A percentile compares a stretch with the other conserved stretches of the same genome.
Evolutionary conservation across 2,329 filamentous ascomycete species (phyloP).

Genomic region (Chalaropsis thielavioides): DNA sequence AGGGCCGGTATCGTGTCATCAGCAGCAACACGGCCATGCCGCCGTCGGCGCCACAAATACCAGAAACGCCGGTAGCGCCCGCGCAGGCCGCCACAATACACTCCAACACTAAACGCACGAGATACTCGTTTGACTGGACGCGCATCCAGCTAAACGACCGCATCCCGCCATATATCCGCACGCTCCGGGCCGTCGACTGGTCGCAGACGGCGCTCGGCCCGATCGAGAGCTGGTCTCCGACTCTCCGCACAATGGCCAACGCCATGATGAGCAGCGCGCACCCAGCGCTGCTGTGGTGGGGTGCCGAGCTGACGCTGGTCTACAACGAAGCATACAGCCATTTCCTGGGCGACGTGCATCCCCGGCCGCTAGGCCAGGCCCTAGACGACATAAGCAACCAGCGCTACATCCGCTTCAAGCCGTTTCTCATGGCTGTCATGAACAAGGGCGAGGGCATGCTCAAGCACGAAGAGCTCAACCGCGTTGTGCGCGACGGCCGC

Average conservation of each 20-base stretch:
- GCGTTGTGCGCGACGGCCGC: slow-evolving; percentile 53
- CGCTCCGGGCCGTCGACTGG: slow-evolving; percentile 62
- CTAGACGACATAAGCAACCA: slow-evolving; percentile 58
- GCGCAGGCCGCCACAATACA: slow-evolving; percentile 27
- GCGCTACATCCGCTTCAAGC: slow-evolving; percentile 57
- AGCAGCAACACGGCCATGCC: slow-evolving; percentile 35
- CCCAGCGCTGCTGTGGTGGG: slow-evolving; percentile 69
- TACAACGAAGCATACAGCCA: slow-evolving; percentile 62
- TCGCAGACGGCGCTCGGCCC: slow-evolving; percentile 56
- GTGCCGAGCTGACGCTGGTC: slow-evolving; percentile 48
- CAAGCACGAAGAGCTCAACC: slow-evolving; percentile 70
- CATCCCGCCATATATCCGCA: slow-evolving; percentile 56
- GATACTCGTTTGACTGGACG: slow-evolving; percentile 67
- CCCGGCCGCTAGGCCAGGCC: slow-evolving; percentile 55
- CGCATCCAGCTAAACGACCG: slow-evolving; percentile 47
- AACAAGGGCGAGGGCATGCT: slow-evolving; percentile 62
- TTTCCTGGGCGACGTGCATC: slow-evolving; percentile 64
- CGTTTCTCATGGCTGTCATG: slow-evolving; percentile 52
- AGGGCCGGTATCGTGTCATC: slow-evolving; percentile 51
- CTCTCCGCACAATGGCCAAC: slow-evolving; percentile 65
- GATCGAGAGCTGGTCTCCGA: slow-evolving; percentile 57
- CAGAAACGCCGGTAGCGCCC: not conserved
- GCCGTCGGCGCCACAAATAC: not conserved
- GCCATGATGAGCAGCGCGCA: slow-evolving; percentile 67
- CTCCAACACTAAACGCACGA: slow-evolving; percentile 23